Evolutionary conservation across 2,329 filamentous ascomycete species (phyloP), one percentile per base, ranked within the genome.

Genomic region (Hypomyces rosellus): DNA sequence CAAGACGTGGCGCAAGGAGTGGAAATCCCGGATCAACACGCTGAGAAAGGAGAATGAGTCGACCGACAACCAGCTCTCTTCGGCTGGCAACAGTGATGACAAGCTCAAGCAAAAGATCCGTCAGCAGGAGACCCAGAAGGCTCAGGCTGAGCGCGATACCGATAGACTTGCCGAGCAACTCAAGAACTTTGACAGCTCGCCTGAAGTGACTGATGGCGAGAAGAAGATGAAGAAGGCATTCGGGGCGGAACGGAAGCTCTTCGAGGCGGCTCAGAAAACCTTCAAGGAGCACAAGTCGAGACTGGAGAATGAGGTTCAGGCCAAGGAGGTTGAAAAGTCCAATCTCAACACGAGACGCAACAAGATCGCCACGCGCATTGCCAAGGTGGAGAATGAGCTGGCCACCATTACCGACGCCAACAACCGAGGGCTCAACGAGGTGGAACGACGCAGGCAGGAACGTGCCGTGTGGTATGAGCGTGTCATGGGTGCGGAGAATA

Each of bases 1-100:
- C 58, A 89, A 88, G 70, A 78, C 80, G 34, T 76, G 80, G 54
- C 84, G 86, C 54, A 88, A 87, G 65, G 87, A 91, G 52, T 87
- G 88, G 69, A 86, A 88, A 63, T 78, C 79, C 46, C 81, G 82
- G 56, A 74, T 85, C 55, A 84, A 85, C 57, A 71, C 77, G 16
- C 69, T 88, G 58, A 84, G 80, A 61, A 88, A 85, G 65, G 88
- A 92, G 59, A 86, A 88, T 55, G 86, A 90, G 60, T 78, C 77
- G 45, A 75, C 88, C 36, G 78, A 80, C 53, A 76, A 76, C 52
- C 82, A 84, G 56, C 79, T 89, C 42, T 76, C 83, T 50, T 85
- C 85, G 34, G 77, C 81, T 14, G 86, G 86, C 54, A 84, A 84
- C 52, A 84, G 82, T 57, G 88, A 92, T 65, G 88, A 91, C 61